Evolutionary conservation across 1,139 yeast genomes (phyloP).

Genomic region (Debaryomycetaceae sp.): DNA sequence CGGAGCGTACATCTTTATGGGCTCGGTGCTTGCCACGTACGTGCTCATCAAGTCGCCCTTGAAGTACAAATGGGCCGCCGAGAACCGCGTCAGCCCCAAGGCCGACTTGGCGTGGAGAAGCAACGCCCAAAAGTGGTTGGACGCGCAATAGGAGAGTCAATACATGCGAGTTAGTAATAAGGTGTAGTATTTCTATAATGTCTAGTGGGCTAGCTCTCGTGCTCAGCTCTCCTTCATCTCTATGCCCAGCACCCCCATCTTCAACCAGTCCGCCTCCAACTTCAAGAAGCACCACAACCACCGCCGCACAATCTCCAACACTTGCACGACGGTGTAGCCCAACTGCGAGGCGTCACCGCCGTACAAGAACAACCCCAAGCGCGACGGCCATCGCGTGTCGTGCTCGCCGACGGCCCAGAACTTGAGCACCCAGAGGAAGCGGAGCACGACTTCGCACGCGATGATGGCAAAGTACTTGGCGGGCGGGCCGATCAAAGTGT

Average conservation of each 20-base stretch:
- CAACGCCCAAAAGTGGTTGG: conserved; percentile 46
- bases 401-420: conserved; percentile 24
- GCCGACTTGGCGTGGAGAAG: conserved; percentile 53
- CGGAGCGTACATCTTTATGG: conserved; percentile 43
- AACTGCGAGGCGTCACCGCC: conserved; percentile 47
- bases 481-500: conserved; percentile 25
- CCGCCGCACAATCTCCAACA: conserved; percentile 73
- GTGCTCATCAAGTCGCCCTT: conserved; percentile 41
- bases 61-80: conserved; percentile 40
- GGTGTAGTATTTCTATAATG: not conserved
- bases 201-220: conserved; percentile 2
- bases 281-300: conserved; percentile 88
- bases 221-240: conserved; percentile 5
- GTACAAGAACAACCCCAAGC: conserved; percentile 26
- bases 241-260: conserved; percentile 12
- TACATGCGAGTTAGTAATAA: not conserved
- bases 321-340: conserved; percentile 62
- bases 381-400: too few relatives aligned
- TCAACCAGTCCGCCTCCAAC: conserved; percentile 70
- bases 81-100: conserved; percentile 45
- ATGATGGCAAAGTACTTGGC: conserved; percentile 52
- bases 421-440: conserved; percentile 76
- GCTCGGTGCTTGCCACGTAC: conserved; percentile 40
- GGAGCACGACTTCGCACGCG: conserved; percentile 51
- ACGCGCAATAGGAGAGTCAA: conserved; percentile 17